Base-by-base conservation (phyloP, 306 rosid species). In the Pterocarpus santalinus region DNA sequence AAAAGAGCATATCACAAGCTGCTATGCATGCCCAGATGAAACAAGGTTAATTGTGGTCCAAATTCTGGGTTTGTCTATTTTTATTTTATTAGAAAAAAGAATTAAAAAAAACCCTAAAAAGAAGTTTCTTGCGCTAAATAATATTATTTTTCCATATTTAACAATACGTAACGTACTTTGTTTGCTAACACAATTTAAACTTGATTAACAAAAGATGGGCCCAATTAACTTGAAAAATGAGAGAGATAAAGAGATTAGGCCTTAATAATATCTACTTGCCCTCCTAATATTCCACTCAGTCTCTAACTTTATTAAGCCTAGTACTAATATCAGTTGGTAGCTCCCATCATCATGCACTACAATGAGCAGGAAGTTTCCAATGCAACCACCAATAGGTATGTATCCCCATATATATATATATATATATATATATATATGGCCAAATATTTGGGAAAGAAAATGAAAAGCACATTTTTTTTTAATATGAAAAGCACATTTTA, bases 311-410 rank as follows among this genome's bases (percentile, higher is more conserved):
- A 57, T 22, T 57, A 34, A 57, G 57, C 57, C 35, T 53, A 39
- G 65, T 44, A 34, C 55, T 34, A 16, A 17, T 44, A 65, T 82
- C 72, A 57, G 35, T 7, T 57, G 64, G 64, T 3, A 22, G 35
- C 34, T 57, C 34, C 64, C 64, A 57, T 57, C 64, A 57, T 22
- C 22, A 16, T n/a, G 34, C n/a, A 57, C 64, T 57, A 17, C 34
- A 17, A 57, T 17, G 64, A 69, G 78, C 73, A 69, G 78, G 73
- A 82, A 69, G 82, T 38, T 49, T 81, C 78, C 73, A 69, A 33
- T 69, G 69, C 81, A 82, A 76, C 81, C 28, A 82, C 66, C 77
- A 2, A 44, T 57, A 55, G 38, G 7, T 64, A 30, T 16, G 67
- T 4, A 71, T 49, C 13, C 43, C 51, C 35, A 22, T 22, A 22